phyloP scores from a whole-genome alignment of 345 rosid species.

The Corchorus capsularis region DNA sequence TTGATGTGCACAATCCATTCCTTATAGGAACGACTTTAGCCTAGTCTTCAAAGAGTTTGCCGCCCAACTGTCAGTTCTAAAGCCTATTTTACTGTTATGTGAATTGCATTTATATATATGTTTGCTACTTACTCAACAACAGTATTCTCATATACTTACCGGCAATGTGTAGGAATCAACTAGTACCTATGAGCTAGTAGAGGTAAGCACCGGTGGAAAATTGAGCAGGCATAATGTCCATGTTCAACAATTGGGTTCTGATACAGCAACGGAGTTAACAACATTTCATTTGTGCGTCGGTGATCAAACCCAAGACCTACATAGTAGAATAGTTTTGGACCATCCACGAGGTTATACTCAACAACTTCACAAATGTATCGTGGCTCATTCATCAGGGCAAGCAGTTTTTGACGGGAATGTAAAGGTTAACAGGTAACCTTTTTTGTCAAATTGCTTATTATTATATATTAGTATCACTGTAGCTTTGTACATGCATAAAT shows the following conservation, averaged over 20 bases:
- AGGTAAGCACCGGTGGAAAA: slow-evolving; percentile 91
- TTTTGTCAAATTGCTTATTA: not conserved
- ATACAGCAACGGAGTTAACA: slow-evolving; percentile 74
- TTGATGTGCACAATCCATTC: not conserved
- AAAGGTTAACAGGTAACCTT: slow-evolving; percentile 73
- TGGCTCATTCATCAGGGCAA: slow-evolving; percentile 87
- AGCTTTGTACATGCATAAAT: not conserved
- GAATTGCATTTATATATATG: not conserved
- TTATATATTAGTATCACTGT: not conserved
- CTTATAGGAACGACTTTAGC: not conserved
- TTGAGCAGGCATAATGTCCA: slow-evolving; percentile 92
- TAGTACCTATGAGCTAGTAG: slow-evolving; percentile 81
- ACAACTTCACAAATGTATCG: slow-evolving; percentile 94
- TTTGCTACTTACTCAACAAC: not conserved
- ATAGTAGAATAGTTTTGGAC: slow-evolving; percentile 80
- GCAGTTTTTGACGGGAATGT: slow-evolving; percentile 95
- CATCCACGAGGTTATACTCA: slow-evolving; percentile 79
- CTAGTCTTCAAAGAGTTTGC: not conserved
- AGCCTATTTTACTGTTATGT: not conserved
- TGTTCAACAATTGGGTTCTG: slow-evolving; percentile 87
- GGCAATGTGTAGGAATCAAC: slow-evolving; percentile 54
- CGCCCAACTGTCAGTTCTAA: not conserved
- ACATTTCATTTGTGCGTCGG: slow-evolving; percentile 71
- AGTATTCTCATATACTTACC: not conserved
- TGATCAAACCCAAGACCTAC: slow-evolving; percentile 91